Base-by-base conservation (phyloP, 2,329 filamentous ascomycete species). In the Myriosclerotinia scirpicola region DNA sequence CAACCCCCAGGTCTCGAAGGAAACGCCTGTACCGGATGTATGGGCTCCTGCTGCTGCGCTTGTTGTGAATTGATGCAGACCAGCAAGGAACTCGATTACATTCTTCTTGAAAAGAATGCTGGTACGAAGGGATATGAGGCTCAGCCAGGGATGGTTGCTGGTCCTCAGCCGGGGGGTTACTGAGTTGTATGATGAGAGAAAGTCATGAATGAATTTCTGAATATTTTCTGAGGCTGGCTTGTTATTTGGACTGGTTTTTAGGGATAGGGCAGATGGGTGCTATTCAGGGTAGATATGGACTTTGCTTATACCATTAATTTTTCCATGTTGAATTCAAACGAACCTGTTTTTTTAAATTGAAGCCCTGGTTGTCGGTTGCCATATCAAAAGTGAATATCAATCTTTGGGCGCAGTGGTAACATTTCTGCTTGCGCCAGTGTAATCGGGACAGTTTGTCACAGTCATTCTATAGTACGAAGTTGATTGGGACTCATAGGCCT, bases 51-150 rank as follows among this genome's bases (percentile, higher is more conserved):
- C 11, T 67, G 66, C 15, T 67, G 66, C 30, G 6, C 63, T 8
- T 67, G 66, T 50, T 67, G 66, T 17, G 66, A 67, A 54, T 59
- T 67, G 30, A 66, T 67, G 44, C 66, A 67, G 15, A 66, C 63
- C 12, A 66, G 63, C 54, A 67, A 67, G 50, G 66, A 67, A 38
- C 22, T 67, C 30, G 63, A 67, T 36, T 58, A 50, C 26, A 40
- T 66, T 54, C 44, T 66, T 7, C 26, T 53, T 15, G 64, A 66
- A 30, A 55, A 66, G 20, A 48, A 42, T 7, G 17, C 38, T n/a
- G 7, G 36, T 26, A 3, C 26, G 11, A 15, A 66, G 11, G 64
- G 64, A 11, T 66, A 66, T 8, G 20, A 66, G 17, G 15, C 40
- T 36, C 30, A 17, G 3, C n/a, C 46, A 8, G 64, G 50, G 42